phyloP scores from a whole-genome alignment of 2,329 filamentous ascomycete species.

The Stagonosporopsis cucurbitacearum region DNA sequence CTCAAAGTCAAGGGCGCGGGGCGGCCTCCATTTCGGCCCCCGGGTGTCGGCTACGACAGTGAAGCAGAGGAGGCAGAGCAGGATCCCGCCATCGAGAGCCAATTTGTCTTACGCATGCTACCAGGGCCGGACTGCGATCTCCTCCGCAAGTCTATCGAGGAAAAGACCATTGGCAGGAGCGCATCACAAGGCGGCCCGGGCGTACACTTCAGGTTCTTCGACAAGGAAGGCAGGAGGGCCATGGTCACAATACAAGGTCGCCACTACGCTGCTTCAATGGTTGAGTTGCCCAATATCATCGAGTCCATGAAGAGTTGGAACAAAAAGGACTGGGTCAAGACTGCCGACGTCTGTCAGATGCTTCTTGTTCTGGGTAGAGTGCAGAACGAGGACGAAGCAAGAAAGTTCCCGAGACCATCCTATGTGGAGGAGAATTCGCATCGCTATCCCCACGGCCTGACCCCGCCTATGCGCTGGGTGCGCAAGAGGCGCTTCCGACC shows the following conservation, averaged over 20 bases:
- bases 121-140: slow-evolving; percentile 88
- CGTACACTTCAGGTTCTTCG: slow-evolving; percentile 80
- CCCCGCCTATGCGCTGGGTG: slow-evolving; percentile 86
- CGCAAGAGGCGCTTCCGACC: slow-evolving; percentile 83
- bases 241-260: slow-evolving; percentile 72
- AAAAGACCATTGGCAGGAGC: slow-evolving; percentile 75
- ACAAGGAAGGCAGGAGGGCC: slow-evolving; percentile 74
- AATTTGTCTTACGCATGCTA: slow-evolving; percentile 87
- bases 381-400: slow-evolving; percentile 59
- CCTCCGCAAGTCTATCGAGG: slow-evolving; percentile 74
- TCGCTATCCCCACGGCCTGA: slow-evolving; percentile 83
- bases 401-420: slow-evolving; percentile 66
- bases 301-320: slow-evolving; percentile 96
- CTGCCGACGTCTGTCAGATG: slow-evolving; percentile 89
- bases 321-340: slow-evolving; percentile 83
- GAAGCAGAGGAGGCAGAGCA: slow-evolving; percentile 89
- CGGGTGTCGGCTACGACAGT: slow-evolving; percentile 93
- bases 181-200: slow-evolving; percentile 73
- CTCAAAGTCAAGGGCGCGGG: slow-evolving; percentile 46
- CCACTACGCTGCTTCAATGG: slow-evolving; percentile 77
- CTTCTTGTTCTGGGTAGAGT: slow-evolving; percentile 77
- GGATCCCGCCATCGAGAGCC: slow-evolving; percentile 88
- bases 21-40: slow-evolving; percentile 57
- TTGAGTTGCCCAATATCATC: slow-evolving; percentile 85
- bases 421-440: slow-evolving; percentile 73